Conservation (phyloP, 176 grass and related monocot genomes). For the Carex scoparia region DNA sequence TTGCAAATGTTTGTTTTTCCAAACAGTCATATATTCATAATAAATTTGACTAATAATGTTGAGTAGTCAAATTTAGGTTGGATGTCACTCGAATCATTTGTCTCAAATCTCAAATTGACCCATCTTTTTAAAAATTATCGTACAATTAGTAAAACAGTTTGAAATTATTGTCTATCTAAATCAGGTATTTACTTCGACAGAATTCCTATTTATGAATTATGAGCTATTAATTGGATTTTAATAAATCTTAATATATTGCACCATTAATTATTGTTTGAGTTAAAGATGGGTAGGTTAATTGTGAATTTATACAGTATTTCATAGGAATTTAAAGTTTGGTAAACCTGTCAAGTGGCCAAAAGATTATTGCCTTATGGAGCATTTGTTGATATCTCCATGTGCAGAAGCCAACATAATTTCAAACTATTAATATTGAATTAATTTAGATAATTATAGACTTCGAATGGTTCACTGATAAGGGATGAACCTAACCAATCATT, state of each 20-base stretch:
- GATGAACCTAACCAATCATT: constrained; percentile 23
- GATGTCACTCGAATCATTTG: background rate
- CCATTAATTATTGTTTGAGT: background rate
- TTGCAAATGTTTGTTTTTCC: no score
- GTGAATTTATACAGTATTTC: background rate
- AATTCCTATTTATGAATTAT: background rate
- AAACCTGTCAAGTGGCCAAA: background rate
- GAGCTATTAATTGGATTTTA: background rate
- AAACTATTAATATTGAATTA: background rate
- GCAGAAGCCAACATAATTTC: background rate
- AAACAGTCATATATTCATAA: no score
- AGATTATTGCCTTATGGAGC: background rate
- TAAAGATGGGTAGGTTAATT: background rate
- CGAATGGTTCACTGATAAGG: constrained; percentile 1
- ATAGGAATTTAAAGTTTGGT: background rate
- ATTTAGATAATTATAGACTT: constrained; percentile 6
- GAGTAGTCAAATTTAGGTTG: no score
- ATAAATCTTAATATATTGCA: background rate
- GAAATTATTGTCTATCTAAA: no score
- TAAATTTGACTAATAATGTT: no score
- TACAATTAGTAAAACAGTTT: no score
- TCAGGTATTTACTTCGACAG: no score
- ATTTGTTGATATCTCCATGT: constrained; percentile 2
- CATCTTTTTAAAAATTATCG: no score
- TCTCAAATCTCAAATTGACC: background rate